Evolutionary conservation across 306 rosid genomes (phyloP).

Genomic region (Trichosanthes truncata): DNA sequence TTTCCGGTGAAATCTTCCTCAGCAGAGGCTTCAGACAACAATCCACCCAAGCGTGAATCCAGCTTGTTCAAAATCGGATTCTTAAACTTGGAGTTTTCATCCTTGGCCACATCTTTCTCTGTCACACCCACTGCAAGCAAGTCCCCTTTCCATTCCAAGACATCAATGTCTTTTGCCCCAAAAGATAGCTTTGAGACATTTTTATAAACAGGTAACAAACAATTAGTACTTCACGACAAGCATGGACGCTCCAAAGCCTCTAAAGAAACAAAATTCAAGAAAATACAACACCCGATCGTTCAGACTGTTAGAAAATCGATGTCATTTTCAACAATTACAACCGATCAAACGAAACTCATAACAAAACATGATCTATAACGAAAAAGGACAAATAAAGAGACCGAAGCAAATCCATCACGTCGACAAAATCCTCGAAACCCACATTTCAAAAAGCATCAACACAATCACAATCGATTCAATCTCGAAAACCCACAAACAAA

Average conservation of each 20-base stretch:
- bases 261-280: background rate
- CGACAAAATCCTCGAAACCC: background rate
- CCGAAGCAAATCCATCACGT: background rate
- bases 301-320: background rate
- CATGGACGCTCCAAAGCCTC: background rate
- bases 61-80: conserved; percentile 67
- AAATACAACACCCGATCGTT: background rate
- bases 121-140: conserved; percentile 84
- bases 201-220: conserved; percentile 27
- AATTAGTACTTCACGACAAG: conserved; percentile 19
- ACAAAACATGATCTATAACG: background rate
- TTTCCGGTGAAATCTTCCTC: conserved; percentile 96
- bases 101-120: conserved; percentile 65
- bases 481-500: background rate
- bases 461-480: background rate
- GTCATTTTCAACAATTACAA: background rate
- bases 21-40: conserved; percentile 72
- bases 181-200: conserved; percentile 50
- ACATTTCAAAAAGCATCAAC: background rate
- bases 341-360: background rate
- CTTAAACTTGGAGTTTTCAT: conserved; percentile 51
- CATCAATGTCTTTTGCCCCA: conserved; percentile 60
- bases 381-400: background rate
- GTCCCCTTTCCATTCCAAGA: conserved; percentile 87
- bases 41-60: conserved; percentile 74